phyloP scores from a whole-genome alignment of 2,329 filamentous ascomycete genomes.

The Purpureocillium lavendulum region DNA sequence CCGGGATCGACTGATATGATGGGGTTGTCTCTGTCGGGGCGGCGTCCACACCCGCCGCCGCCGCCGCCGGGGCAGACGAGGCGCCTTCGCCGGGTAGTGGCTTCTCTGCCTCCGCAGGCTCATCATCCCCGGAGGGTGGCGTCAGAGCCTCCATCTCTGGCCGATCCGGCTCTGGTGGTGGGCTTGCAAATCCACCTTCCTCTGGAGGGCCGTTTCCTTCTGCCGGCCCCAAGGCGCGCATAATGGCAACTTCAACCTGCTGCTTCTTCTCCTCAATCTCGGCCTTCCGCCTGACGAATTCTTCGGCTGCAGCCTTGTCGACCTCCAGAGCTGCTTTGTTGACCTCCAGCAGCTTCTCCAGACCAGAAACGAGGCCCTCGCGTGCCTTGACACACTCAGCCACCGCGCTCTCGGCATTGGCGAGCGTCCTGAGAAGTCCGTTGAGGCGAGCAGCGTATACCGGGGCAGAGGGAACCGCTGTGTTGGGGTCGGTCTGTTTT shows the following conservation, averaged over 20 bases:
- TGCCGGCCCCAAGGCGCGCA: conserved; percentile 66
- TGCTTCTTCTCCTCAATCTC: conserved; percentile 76
- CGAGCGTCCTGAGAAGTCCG: conserved; percentile 80
- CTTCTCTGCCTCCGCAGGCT: conserved; percentile 10
- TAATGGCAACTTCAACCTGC: conserved; percentile 85
- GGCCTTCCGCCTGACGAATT: conserved; percentile 57
- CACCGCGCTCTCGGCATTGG: conserved; percentile 81
- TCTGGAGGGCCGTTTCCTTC: conserved; percentile 41
- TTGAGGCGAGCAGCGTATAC: conserved; percentile 88
- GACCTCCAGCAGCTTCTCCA: conserved; percentile 73
- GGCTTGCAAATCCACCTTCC: conserved; percentile 35
- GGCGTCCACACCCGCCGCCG: conserved; percentile 10
- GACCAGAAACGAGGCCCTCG: conserved; percentile 63
- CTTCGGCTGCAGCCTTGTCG: conserved; percentile 59
- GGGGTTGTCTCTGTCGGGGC: conserved; percentile 19
- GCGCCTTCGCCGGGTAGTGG: conserved; percentile 7
- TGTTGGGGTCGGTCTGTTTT: conserved; percentile 67
- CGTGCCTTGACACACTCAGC: conserved; percentile 84
- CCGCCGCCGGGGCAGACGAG: neutral
- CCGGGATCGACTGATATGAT: conserved; percentile 39
- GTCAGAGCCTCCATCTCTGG: conserved; percentile 83
- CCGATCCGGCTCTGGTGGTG: conserved; percentile 54
- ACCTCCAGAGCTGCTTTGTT: conserved; percentile 61
- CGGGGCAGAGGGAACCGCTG: conserved; percentile 66
- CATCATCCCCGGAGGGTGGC: conserved; percentile 53